A percentile compares a stretch with the other conserved stretches of the same genome.
Conservation (phyloP, 306 rosid species). For the Begonia peltatifolia region DNA sequence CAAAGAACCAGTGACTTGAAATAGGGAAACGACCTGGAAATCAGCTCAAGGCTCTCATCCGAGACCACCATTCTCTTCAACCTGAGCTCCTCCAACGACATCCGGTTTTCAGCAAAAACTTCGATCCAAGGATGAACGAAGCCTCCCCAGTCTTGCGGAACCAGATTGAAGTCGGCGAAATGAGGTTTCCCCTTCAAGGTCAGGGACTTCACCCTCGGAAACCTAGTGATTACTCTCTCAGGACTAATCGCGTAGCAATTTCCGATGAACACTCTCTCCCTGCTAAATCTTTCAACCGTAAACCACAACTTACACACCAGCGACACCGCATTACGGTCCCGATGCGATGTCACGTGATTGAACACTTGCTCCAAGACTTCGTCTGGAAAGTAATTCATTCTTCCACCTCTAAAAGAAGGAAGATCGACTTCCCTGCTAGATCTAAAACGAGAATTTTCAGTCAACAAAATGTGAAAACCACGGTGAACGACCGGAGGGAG, state of each 20-base stretch:
- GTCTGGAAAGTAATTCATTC: conserved; percentile 70
- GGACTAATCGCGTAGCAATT: conserved; percentile 71
- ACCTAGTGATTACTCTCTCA: conserved; percentile 45
- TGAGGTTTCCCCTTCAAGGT: conserved; percentile 81
- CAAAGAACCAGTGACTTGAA: conserved; percentile 65
- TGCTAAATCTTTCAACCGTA: conserved; percentile 45
- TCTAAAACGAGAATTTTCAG: too few relatives aligned
- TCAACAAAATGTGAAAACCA: too few relatives aligned
- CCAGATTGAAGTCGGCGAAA: conserved; percentile 82
- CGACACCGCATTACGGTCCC: conserved; percentile 60
- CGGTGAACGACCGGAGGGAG: too few relatives aligned
- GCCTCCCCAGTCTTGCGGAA: conserved; percentile 72
- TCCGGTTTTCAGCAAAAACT: conserved; percentile 28
- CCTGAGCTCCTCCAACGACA: conserved; percentile 61
- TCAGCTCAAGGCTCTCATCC: conserved; percentile 63
- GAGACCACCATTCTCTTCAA: conserved; percentile 78
- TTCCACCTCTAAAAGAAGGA: too few relatives aligned
- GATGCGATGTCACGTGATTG: conserved; percentile 37
- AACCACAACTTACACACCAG: conserved; percentile 72
- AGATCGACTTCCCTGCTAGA: too few relatives aligned
- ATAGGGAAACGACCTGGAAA: conserved; percentile 45
- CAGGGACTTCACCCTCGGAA: conserved; percentile 42
- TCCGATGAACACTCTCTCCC: conserved; percentile 54
- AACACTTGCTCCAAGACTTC: conserved; percentile 77
- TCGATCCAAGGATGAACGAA: conserved; percentile 62